Evolutionary conservation across 108 stramenopile species (phyloP).

Genomic region (Cyclotella sp.): DNA sequence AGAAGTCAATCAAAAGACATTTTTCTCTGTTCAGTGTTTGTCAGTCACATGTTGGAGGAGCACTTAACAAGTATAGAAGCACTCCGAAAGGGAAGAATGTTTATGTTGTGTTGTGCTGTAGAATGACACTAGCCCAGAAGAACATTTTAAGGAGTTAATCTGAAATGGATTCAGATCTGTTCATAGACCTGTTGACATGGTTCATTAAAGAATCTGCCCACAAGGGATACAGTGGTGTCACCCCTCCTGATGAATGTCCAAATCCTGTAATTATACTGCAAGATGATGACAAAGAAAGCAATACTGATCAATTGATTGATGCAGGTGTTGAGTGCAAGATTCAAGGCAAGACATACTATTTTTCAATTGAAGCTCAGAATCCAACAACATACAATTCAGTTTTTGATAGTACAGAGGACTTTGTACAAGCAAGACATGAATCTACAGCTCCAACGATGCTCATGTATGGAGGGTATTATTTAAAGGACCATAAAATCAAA

Average conservation of each 20-base stretch:
- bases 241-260: constrained; percentile 19
- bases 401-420: background rate
- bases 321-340: constrained; percentile 1
- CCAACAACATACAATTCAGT: constrained; percentile 14
- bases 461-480: constrained; percentile 7
- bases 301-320: constrained; percentile 23
- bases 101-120: constrained; percentile 20
- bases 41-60: constrained; percentile 33
- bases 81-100: constrained; percentile 7
- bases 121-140: constrained; percentile 34
- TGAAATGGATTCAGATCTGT: constrained; percentile 19
- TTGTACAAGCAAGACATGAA: constrained; percentile 12
- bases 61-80: constrained; percentile 2
- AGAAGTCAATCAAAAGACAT: constrained; percentile 26
- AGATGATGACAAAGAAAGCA: constrained; percentile 14
- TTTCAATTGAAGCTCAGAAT: constrained; percentile 14
- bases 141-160: constrained; percentile 1
- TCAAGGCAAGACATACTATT: constrained; percentile 19
- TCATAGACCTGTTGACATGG: constrained; percentile 19
- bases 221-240: constrained; percentile 18
- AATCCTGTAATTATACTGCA: constrained; percentile 4
- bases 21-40: constrained; percentile 26
- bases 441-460: constrained; percentile 13
- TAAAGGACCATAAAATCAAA: background rate
- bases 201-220: constrained; percentile 37